Percentiles rank a stretch among this genome's conserved stretches.
phyloP scores from a whole-genome alignment of 768 basidiomycete genomes.

The Suillus occidentalis region DNA sequence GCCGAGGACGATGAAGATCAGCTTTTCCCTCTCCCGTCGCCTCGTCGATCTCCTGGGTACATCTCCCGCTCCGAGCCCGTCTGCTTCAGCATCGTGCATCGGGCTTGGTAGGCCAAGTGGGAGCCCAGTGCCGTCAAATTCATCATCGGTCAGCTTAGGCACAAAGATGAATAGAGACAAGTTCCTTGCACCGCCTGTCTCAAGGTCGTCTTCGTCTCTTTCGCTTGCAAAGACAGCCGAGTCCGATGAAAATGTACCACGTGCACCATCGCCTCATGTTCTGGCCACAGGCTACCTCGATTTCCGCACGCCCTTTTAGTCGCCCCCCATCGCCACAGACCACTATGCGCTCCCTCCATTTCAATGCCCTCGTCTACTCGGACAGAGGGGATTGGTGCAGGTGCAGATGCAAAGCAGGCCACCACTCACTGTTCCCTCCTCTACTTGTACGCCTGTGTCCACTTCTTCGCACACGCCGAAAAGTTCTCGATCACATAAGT shows the following conservation, averaged over 20 bases:
- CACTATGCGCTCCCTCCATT: constrained; percentile 8
- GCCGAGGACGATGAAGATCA: constrained; percentile 58
- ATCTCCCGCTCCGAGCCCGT: constrained; percentile 38
- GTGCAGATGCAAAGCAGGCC: neutral
- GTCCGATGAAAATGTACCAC: constrained; percentile 14
- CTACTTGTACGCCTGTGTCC: neutral
- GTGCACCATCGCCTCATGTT: constrained; percentile 23
- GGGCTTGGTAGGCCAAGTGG: constrained; percentile 4
- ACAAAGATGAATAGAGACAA: constrained; percentile 5
- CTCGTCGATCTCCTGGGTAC: constrained; percentile 51
- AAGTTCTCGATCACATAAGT: constrained; percentile 2
- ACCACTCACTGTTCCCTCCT: neutral
- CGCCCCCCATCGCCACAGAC: constrained; percentile 14
- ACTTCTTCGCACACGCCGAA: constrained; percentile 12
- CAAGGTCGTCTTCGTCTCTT: constrained; percentile 27
- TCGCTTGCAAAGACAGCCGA: constrained; percentile 21
- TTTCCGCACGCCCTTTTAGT: constrained; percentile 21
- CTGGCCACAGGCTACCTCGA: constrained; percentile 22
- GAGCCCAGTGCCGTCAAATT: constrained; percentile 19
- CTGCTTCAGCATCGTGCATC: constrained; percentile 30
- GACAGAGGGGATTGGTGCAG: neutral
- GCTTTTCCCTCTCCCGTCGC: constrained; percentile 60
- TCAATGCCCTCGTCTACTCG: neutral
- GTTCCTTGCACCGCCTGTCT: constrained; percentile 23
- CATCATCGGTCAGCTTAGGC: constrained; percentile 16